These are phyloP conservation scores for Myrica gale DNA, from an alignment of 306 rosid genomes.

Conservation along the genomic window DNA sequence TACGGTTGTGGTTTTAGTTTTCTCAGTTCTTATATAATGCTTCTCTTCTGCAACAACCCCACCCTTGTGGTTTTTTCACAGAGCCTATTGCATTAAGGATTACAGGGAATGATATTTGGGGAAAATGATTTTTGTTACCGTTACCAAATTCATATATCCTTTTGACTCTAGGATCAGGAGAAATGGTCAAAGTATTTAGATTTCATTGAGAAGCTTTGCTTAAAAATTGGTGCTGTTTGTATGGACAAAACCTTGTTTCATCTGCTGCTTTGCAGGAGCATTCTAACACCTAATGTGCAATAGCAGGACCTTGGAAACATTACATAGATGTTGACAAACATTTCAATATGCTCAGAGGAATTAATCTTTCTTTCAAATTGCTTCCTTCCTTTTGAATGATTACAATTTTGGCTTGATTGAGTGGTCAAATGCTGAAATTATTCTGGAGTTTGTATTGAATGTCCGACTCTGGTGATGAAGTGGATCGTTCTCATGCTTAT, in stretches of 20 bases:
- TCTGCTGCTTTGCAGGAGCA: neutral
- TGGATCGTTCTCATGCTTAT: neutral
- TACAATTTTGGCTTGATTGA: slow-evolving; percentile 16
- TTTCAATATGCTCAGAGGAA: slow-evolving; percentile 5
- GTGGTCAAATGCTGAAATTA: slow-evolving; percentile 5
- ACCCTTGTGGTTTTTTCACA: neutral
- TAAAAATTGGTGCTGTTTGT: slow-evolving; percentile 6
- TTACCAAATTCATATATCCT: neutral
- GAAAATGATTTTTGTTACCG: neutral
- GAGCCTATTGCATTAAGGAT: neutral
- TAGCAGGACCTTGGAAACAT: neutral
- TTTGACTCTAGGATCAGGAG: neutral
- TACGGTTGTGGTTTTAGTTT: neutral
- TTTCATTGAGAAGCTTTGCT: slow-evolving; percentile 1
- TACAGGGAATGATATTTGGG: neutral
- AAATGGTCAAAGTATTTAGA: neutral
- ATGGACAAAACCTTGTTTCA: neutral
- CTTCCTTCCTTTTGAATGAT: slow-evolving; percentile 13
- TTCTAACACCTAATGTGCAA: neutral
- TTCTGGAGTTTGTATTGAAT: neutral
- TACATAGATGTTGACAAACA: neutral
- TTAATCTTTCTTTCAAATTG: slow-evolving; percentile 14
- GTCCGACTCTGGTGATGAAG: neutral
- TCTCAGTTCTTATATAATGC: neutral
- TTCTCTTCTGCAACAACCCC: neutral